Base-by-base conservation (phyloP, 805 yeast genomes). In the Candida maltosa region DNA sequence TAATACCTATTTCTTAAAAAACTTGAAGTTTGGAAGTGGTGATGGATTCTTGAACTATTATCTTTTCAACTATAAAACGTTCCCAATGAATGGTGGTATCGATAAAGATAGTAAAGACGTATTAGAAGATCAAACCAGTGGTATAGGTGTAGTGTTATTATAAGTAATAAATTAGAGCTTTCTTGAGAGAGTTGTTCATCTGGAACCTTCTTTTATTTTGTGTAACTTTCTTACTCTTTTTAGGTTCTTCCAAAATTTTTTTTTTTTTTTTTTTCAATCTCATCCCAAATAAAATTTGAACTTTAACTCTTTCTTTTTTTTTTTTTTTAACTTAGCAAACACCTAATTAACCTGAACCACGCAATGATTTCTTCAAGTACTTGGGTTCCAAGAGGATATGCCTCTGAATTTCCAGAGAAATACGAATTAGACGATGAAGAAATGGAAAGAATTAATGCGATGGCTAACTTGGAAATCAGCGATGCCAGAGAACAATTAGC, bases 331-430 rank as follows among this genome's bases (percentile, higher is more conserved):
- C 3, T 26, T 26, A 8, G 6, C 6, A 8, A 26, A 26, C 16
- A 14, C 6, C 29, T 14, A 26, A 6, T 11, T 12, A 29, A 20
- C 17, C 19, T 20, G n/a, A n/a, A n/a, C n/a, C 17, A n/a, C 11
- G 12, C 7, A 30, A 88, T 89, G 96, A 83, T 91, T 45, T 87
- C 98, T 26, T 83, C 97, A 18, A 80, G 93, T 32, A 69, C 81
- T 34, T 93, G 98, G 97, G 96, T 91, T 16, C 97, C 97, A 32
- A 78, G 96, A 52, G 98, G 98, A 4, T 84, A 73, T 59, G 94
- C 98, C 19, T 76, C 94, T 25, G 97, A 89, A 59, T 86, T 82
- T 54, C 97, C 98, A 5, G 87, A 79, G 51, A 77, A 83, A 53
- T 88, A 87, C 51, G 95, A 87, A 47, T 65, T 91, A 36, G 81